Conservation (phyloP, 495 filamentous ascomycete species). For the Parmelia sp. region DNA sequence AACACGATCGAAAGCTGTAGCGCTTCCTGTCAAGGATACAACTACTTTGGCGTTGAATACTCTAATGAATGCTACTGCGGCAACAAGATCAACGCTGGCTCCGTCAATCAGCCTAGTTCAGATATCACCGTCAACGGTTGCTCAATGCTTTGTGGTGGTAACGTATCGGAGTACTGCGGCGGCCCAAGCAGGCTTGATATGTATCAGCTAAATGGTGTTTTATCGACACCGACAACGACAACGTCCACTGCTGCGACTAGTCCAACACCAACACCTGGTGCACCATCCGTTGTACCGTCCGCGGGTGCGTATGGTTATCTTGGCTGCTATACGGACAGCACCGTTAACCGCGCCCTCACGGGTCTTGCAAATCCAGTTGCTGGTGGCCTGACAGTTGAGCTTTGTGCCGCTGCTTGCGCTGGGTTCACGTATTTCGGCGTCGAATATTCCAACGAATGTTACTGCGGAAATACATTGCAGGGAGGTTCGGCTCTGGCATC, state of each 20-base stretch:
- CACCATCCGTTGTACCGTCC: background rate
- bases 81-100: conserved; percentile 25
- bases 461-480: background rate
- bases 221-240: background rate
- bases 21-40: background rate
- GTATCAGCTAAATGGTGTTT: conserved; percentile 1
- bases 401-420: background rate
- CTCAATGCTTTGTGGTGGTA: conserved; percentile 31
- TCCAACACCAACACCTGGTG: background rate
- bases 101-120: conserved; percentile 19
- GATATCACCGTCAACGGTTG: conserved; percentile 24
- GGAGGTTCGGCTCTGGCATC: background rate
- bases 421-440: background rate
- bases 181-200: background rate
- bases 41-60: conserved; percentile 24
- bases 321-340: background rate
- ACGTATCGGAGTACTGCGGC: conserved; percentile 27
- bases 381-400: background rate
- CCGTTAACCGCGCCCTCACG: background rate
- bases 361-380: background rate
- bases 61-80: conserved; percentile 38
- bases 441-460: background rate
- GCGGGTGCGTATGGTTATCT: background rate
- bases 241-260: background rate
- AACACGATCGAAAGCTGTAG: background rate